Evolutionary conservation across 1,139 yeast genomes (phyloP).

Genomic region (Insectozyma bohioensis): DNA sequence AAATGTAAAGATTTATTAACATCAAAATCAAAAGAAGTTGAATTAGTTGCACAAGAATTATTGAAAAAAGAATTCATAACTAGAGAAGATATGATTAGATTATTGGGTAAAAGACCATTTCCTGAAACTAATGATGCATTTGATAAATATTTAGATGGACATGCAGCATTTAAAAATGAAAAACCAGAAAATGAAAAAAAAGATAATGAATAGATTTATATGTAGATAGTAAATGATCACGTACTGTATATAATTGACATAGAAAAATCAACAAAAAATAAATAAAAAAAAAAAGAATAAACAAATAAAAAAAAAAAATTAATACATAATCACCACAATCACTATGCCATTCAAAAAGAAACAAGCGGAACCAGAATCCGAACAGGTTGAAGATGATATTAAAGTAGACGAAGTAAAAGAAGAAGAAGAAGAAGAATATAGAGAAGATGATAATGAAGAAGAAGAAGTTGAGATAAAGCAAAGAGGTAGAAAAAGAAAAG

Average conservation of each 20-base stretch:
- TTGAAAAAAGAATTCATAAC: slow-evolving; percentile 82
- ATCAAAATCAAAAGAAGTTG: slow-evolving; percentile 75
- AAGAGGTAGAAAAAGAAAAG: slow-evolving; percentile 14
- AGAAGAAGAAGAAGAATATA: slow-evolving; percentile 12
- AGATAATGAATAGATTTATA: slow-evolving; percentile 18
- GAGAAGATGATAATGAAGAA: slow-evolving; percentile 17
- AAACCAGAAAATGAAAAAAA: slow-evolving; percentile 24
- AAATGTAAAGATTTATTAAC: slow-evolving; percentile 65
- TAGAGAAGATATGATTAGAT: slow-evolving; percentile 84
- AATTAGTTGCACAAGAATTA: slow-evolving; percentile 81
- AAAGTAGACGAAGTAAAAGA: slow-evolving; percentile 3
- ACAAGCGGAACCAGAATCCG: slow-evolving; percentile 2
- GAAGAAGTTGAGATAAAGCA: slow-evolving; percentile 22
- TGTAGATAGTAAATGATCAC: slow-evolving; percentile 16
- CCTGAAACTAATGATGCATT: slow-evolving; percentile 90
- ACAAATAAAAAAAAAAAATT: background rate
- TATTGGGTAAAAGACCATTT: slow-evolving; percentile 88
- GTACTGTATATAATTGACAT: slow-evolving; percentile 14
- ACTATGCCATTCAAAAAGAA: background rate
- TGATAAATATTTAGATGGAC: slow-evolving; percentile 69
- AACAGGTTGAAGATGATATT: slow-evolving; percentile 4
- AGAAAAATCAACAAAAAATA: slow-evolving; percentile 6
- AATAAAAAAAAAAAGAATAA: slow-evolving; percentile 1
- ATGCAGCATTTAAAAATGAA: slow-evolving; percentile 37
- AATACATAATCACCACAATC: background rate